Evolutionary conservation across 1,139 yeast genomes (phyloP), one percentile per base, ranked within the genome.

Genomic region (Nakaseomyces bracarensis): DNA sequence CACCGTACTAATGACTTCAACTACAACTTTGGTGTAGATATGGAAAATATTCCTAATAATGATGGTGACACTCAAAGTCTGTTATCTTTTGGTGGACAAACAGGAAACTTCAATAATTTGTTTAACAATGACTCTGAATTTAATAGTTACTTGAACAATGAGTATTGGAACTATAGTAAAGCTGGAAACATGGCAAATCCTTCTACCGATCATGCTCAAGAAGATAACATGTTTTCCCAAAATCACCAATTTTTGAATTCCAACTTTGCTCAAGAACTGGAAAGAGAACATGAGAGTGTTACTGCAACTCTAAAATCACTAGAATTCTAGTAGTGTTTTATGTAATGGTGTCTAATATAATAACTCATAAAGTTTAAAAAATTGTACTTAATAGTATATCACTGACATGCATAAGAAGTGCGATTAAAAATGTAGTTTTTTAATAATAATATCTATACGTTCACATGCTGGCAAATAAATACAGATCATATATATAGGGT

Each of bases 41-140:
- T 52, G 35, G 49, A 48, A 14, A 51, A 50, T 27, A 45, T 49
- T n/a, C 40, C 53, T 15, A 46, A 47, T 14, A 57, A 53, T 35
- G 70, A 69, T 46, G 66, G 68, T 47, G 81, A 74, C 46, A 65
- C 75, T 14, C 72, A 72, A 19, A 69, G 76, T 54, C 60, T 75
- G 30, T 57, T 72, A 48, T 71, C 77, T 2, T 72, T 70, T 49
- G 68, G 63, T 33, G 64, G 57, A 29, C 47, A 46, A 40, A 38
- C 48, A 40, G 21, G 49, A 39, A 21, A 33, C n/a, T 33, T 33
- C 18, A 55, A 53, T 21, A 51, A 51, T 26, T 42, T 45, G 1
- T 50, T 53, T 42, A 52, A 53, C 13, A 54, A 55, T 15, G 51
- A 43, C 19, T 55, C 50, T 34, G 61, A 58, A 20, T 60, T 65